Base-by-base conservation (phyloP, 371 early-diverging fungal species). In the Mortierella sp. region DNA sequence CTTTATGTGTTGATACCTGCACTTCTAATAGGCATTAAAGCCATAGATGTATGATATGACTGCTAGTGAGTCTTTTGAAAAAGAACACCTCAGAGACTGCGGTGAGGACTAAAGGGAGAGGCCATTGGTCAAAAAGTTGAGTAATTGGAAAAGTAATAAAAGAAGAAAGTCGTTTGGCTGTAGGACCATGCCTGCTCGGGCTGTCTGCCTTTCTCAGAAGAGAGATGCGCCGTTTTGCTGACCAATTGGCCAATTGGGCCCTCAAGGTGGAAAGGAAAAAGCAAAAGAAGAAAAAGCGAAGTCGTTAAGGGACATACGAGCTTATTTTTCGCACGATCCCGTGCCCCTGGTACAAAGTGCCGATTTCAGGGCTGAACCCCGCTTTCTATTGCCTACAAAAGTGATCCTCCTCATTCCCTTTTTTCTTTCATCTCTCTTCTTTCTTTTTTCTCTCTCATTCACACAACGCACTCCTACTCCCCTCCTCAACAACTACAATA, bases 321-420 rank as follows among this genome's bases (percentile, higher is more conserved):
- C 24, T 38, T 65, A 65, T 65, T 65, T 65, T 65, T 65, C 65
- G 38, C 65, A 65, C 65, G 65, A 65, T 65, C 65, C 41, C 65
- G 65, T 65, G 65, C 21, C 6, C 1, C 18, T 4, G 6, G 7
- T 54, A 4, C 3, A 54, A 24, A 24, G 54, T 24, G 54, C 7
- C 21, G 54, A 54, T 54, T 54, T 18, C 32, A 16, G 1, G 35
- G 35, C 18, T 35, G 63, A 16, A 35, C 65, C 41, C 2, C 32
- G 32, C 32, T 35, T 35, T 35, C 14, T 65, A 1, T 38, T 38
- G 6, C 32, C 16, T 21, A 51, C 51, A 51, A 51, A 51, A 51
- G 16, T 5, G 3, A 11, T 12, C 29, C 29, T 56, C 29, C 60
- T 27, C 60, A 60, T 60, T 60, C 60, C 65, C 7, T 38, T 63